phyloP scores from a whole-genome alignment of 371 early-diverging fungal genomes.

The Chytridiales sp. region DNA sequence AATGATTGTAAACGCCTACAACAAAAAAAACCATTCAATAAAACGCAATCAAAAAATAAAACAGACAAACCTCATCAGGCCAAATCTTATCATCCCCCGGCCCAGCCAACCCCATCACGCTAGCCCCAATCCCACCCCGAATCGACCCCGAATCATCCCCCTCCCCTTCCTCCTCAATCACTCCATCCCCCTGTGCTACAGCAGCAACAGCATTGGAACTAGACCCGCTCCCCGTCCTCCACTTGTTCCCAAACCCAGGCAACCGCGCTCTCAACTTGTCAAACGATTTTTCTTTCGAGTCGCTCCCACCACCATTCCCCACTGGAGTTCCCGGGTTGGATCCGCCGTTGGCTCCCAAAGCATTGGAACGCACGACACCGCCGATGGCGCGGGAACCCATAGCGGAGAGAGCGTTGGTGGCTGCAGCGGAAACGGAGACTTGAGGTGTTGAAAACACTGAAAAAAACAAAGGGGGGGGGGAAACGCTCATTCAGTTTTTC shows the following conservation, averaged over 20 bases:
- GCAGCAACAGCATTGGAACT: too few relatives aligned
- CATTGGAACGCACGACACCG: background rate
- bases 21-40: constrained; percentile 1
- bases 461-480: background rate
- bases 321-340: too few relatives aligned
- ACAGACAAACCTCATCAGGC: constrained; percentile 51
- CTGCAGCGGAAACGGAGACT: constrained; percentile 43
- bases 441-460: constrained; percentile 32
- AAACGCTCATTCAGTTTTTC: too few relatives aligned
- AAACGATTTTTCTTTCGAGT: constrained; percentile 21
- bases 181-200: too few relatives aligned
- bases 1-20: constrained; percentile 40
- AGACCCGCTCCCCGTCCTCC: too few relatives aligned
- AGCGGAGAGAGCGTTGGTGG: constrained; percentile 43
- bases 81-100: constrained; percentile 55
- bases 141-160: constrained; percentile 23
- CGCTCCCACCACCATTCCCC: too few relatives aligned
- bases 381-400: constrained; percentile 22
- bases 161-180: constrained; percentile 21
- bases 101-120: background rate
- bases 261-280: constrained; percentile 18
- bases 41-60: background rate
- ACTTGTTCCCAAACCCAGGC: constrained; percentile 9
- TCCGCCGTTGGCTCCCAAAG: background rate
- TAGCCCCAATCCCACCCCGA: background rate